These are phyloP conservation scores for Calonectria fujianensis DNA, from an alignment of 2,329 filamentous ascomycete species.

Conservation along the genomic window DNA sequence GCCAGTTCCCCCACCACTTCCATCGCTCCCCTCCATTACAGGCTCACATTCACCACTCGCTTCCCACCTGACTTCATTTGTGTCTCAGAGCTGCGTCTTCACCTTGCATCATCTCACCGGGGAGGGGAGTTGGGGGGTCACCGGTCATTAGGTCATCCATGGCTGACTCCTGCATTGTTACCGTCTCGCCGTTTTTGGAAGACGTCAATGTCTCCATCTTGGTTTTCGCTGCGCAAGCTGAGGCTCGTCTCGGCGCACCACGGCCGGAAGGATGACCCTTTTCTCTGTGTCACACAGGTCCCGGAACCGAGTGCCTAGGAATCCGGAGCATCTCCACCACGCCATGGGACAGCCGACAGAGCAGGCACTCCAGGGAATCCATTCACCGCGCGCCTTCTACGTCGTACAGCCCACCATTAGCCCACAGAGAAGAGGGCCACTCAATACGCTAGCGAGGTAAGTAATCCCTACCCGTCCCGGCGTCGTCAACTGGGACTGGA, in stretches of 20 bases:
- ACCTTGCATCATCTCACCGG: constrained; percentile 26
- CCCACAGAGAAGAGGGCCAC: constrained; percentile 20
- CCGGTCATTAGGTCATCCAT: constrained; percentile 19
- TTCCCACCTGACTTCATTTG: constrained; percentile 29
- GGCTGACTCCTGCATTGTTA: background rate
- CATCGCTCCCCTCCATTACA: constrained; percentile 21
- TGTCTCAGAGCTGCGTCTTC: constrained; percentile 29
- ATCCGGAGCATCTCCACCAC: constrained; percentile 23
- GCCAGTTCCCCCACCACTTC: constrained; percentile 26
- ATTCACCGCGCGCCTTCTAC: constrained; percentile 21
- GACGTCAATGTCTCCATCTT: background rate
- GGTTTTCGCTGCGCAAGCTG: background rate
- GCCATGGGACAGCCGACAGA: constrained; percentile 16
- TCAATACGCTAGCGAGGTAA: constrained; percentile 19
- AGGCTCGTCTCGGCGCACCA: constrained; percentile 5
- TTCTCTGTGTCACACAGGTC: constrained; percentile 10
- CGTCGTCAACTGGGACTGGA: background rate
- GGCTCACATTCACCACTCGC: constrained; percentile 20
- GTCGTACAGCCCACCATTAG: constrained; percentile 27
- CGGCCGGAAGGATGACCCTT: constrained; percentile 14
- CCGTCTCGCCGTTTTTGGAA: constrained; percentile 11
- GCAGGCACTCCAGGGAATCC: constrained; percentile 11
- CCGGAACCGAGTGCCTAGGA: constrained; percentile 11
- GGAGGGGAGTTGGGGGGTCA: constrained; percentile 9
- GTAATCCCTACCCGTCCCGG: constrained; percentile 17